Evolutionary conservation across 2,329 filamentous ascomycete species (phyloP), one percentile per base, ranked within the genome.

Genomic region (Microsporum ferrugineum): DNA sequence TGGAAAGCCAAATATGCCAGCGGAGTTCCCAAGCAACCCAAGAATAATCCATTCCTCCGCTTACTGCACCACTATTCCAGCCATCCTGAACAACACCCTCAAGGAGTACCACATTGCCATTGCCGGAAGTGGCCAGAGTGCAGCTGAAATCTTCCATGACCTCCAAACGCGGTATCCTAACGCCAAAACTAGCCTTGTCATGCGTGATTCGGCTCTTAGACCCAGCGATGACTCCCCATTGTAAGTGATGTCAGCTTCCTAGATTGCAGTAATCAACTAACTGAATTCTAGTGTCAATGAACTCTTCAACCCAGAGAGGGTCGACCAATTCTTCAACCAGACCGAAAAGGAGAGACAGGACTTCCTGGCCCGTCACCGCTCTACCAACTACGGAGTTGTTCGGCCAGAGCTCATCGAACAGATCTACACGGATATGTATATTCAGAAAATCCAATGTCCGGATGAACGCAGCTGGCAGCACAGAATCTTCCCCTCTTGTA

Each of bases 151-250:
- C 68, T 97, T 95, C 78, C 87, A 89, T 77, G 91, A 95, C 73
- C 77, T 97, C 57, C 88, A 92, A 69, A 81, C 78, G 41, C 79
- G 89, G 49, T 96, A 95, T 72, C 91, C 91, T 38, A 91, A 92
- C 71, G 84, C 88, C 31, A 81, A 83, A 67, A 92, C 91, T 0
- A 83, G 80, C 39, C 76, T 97, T 62, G 78, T 96, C 63, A 94
- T 96, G 80, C 86, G 89, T 66, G 86, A 87, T 51, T 84, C 89
- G 64, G 91, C 92, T 61, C 77, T 97, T 63, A 85, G 88, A 68
- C 92, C 92, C 1, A 95, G 90, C 70, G 92, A 97, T 71, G 92
- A 97, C 73, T 96, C 90, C 59, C 92, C 92, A 12, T 97, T 97
- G 88, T 91, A 79, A 78, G 88, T 81, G 38, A 17, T 65, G 34